Evolutionary conservation across 2,329 filamentous ascomycete species (phyloP), one percentile per base, ranked within the genome.

Genomic region (Colletotrichum gigasporum): DNA sequence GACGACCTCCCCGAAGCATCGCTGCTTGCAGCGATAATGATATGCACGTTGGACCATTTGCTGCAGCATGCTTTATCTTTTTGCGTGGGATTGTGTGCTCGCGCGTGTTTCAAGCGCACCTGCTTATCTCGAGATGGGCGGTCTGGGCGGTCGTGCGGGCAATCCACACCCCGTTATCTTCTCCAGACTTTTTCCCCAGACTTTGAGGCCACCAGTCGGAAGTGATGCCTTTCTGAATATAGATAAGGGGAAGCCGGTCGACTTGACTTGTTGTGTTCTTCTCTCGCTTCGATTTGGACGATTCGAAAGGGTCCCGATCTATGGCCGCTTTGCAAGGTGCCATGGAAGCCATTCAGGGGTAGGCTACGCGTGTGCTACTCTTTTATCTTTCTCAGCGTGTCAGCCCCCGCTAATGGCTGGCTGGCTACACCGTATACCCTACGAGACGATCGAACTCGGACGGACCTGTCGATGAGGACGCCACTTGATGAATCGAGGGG

Each of bases 11-110:
- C 24, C 39, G 28, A 22, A 37, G 10, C 30, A 32, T 44, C 22
- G n/a, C 20, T 34, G 30, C 41, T 24, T 41, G 47, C 61, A 53
- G 34, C 24, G 26, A 61, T 34, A 16, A 22, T 39, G 39, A 39
- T 20, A 61, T 53, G 48, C 61, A 53, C 12, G 20, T 44, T 53
- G 47, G 20, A 20, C 9, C 41, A 24, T 32, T 47, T n/a, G 16
- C 44, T 34, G 60, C 53, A 52, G 26, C 20, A 39, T 53, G 55
- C 47, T 64, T 48, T 61, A 54, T 61, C 55, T 63, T 30, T n/a
- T 50, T 32, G 44, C 41, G 41, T 44, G 39, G 39, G 39, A 28
- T 18, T 34, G n/a, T n/a, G n/a, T n/a, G 7, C 8, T 41, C 22
- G 50, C 35, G 50, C 18, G 50, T 10, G 53, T 57, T 57, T 50